Base-by-base conservation (phyloP, 306 rosid species). In the Neltuma alba region DNA sequence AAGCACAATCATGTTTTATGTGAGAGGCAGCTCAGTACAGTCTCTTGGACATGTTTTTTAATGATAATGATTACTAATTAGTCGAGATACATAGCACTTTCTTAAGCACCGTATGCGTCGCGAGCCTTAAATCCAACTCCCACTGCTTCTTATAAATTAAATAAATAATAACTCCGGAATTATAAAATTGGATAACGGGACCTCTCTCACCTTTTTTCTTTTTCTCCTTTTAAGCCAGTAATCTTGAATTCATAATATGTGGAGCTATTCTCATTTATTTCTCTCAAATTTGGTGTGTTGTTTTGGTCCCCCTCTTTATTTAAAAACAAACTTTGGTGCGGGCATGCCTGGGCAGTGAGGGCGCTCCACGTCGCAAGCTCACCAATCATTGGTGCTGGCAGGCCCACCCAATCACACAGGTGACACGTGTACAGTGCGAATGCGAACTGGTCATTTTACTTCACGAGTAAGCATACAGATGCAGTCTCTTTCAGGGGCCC, bases 381-480 rank as follows among this genome's bases (percentile, higher is more conserved):
- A 18, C 50, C 45, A 45, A 23, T 67, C 40, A 92, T 85, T 87
- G 87, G 86, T 67, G 31, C 30, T 36, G 38, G 27, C 62, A 77
- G 74, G 28, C 54, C 30, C 48, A 12, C 3, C 71, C 38, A 33
- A 55, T 48, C 1, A 1, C 1, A 0, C 0, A 16, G 0, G 1
- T 0, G 47, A 83, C 90, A 76, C 86, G 77, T 78, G 85, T 80
- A 47, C 1, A 0, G 0, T 0, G 75, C 82, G 86, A 88, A 50
- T 36, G 84, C 91, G 87, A 38, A 3, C 38, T 5, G 20, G 33
- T 37, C 28, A 57, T 77, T 68, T 87, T 90, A 79, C 97, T 93
- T 93, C 91, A 40, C 48, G 74, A 76, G 79, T 84, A 93, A 91
- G 97, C 88, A 70, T 83, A 42, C 1, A 77, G 70, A 42, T 21